A percentile compares a stretch with the other conserved stretches of the same genome.
Conservation (phyloP, 2,329 filamentous ascomycete genomes). For the Pseudogymnoascus destructans region DNA sequence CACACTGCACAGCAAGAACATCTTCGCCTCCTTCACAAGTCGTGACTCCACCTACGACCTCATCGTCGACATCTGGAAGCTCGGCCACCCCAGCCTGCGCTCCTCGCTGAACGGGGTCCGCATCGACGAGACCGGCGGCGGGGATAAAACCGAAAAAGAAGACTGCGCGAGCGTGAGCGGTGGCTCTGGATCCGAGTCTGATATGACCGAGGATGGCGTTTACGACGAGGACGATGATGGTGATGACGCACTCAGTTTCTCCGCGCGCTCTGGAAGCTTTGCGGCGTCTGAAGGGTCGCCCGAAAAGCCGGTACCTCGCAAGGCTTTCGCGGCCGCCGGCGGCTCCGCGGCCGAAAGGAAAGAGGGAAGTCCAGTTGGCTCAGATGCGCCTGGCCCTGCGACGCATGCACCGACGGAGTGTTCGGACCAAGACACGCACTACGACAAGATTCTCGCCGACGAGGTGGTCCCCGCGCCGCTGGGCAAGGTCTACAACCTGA, state of each 20-base stretch:
- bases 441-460: constrained; percentile 73
- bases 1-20: constrained; percentile 85
- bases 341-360: constrained; percentile 37
- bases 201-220: constrained; percentile 36
- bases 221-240: constrained; percentile 46
- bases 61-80: constrained; percentile 96
- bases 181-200: constrained; percentile 41
- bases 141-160: constrained; percentile 83
- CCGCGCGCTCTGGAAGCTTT: constrained; percentile 29
- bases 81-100: constrained; percentile 82
- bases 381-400: constrained; percentile 74
- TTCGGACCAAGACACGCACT: constrained; percentile 64
- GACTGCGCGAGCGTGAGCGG: constrained; percentile 33
- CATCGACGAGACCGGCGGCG: constrained; percentile 63
- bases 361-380: constrained; percentile 33
- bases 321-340: constrained; percentile 51
- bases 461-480: constrained; percentile 76
- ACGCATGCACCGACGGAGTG: constrained; percentile 78
- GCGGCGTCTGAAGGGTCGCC: constrained; percentile 37
- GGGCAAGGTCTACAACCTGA: constrained; percentile 77
- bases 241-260: constrained; percentile 46
- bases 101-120: constrained; percentile 83
- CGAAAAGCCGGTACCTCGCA: constrained; percentile 55
- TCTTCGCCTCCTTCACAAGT: constrained; percentile 90
- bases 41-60: constrained; percentile 93